Conservation (phyloP, 805 yeast genomes). For the Candida ipomoeae region DNA sequence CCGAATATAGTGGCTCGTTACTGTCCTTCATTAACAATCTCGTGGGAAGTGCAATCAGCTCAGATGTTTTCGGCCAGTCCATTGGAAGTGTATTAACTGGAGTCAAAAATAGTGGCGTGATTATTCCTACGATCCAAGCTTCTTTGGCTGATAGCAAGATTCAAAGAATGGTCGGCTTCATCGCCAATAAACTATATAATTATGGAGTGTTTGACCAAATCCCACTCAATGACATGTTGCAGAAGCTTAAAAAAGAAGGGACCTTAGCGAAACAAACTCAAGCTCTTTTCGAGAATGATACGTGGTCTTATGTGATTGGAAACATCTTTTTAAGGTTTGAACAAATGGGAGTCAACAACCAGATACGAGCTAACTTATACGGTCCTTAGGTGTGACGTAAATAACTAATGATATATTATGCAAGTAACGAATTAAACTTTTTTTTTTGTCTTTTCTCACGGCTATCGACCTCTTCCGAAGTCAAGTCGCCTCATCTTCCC, state of each 20-base stretch:
- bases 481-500: not conserved
- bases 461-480: not conserved
- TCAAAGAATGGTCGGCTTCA: conserved; percentile 18
- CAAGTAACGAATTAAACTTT: not conserved
- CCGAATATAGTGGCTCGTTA: conserved; percentile 29
- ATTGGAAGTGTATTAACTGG: conserved; percentile 25
- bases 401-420: conserved; percentile 2
- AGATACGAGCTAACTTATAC: conserved; percentile 27
- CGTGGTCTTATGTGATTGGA: conserved; percentile 31
- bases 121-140: conserved; percentile 24
- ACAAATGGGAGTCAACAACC: conserved; percentile 26
- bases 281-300: conserved; percentile 24
- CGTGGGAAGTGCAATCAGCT: conserved; percentile 21
- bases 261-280: conserved; percentile 23
- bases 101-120: conserved; percentile 29
- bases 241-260: conserved; percentile 21
- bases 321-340: conserved; percentile 28
- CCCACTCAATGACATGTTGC: conserved; percentile 23
- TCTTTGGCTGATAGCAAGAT: conserved; percentile 20
- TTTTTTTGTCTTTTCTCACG: not conserved
- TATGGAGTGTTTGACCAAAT: conserved; percentile 31
- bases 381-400: conserved; percentile 18
- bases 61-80: conserved; percentile 20
- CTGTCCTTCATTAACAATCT: conserved; percentile 29
- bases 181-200: conserved; percentile 27